Evolutionary conservation across 1,284 basidiomycete species (phyloP), one percentile per base, ranked within the genome.

Genomic region (Exobasidium cylindrosporum): DNA sequence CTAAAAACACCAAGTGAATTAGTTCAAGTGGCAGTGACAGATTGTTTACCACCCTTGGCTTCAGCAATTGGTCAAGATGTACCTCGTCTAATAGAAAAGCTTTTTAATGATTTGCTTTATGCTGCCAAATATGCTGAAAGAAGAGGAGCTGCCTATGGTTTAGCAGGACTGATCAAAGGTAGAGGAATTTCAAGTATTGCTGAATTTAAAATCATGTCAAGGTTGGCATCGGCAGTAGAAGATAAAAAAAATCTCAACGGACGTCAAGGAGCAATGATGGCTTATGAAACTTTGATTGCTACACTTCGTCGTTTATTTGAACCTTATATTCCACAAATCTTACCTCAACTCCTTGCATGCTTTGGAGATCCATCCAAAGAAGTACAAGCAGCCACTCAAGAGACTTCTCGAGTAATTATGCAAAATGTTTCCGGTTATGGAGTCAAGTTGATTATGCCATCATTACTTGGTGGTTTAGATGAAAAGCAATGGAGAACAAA

Each of bases 401-500:
- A 98, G 71, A 90, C 96, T 0, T 88, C 94, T 4, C 87, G 89
- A 62, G 88, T 93, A 49, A 92, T 99, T 82, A 98, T 98, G 95
- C 89, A 88, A 1, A 91, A 91, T 70, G 85, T 99, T 76, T 73
- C 76, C 23, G 76, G 76, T 17, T 77, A 75, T 54, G 77, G 78
- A 55, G 89, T 98, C 80, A 98, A 98, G 82, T 86, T 93, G 57
- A 93, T 98, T 65, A 83, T 98, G 4, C 96, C 96, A 0, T 89
- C 90, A 1, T 82, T 99, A 6, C 84, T 99, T 4, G 88, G 88
- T 35, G 95, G 93, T 35, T 83, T 98, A 53, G 94, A 97, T 70
- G 96, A 98, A 81, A 97, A 97, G 80, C 96, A 98, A 80, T 98
- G 96, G 96, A 86, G 95, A 29, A 92, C 94, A 1, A 98, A 98